Percentiles rank a stretch among this genome's conserved stretches.
phyloP scores from a whole-genome alignment of 2,329 filamentous ascomycete genomes.

The Drechslerella stenobrocha region DNA sequence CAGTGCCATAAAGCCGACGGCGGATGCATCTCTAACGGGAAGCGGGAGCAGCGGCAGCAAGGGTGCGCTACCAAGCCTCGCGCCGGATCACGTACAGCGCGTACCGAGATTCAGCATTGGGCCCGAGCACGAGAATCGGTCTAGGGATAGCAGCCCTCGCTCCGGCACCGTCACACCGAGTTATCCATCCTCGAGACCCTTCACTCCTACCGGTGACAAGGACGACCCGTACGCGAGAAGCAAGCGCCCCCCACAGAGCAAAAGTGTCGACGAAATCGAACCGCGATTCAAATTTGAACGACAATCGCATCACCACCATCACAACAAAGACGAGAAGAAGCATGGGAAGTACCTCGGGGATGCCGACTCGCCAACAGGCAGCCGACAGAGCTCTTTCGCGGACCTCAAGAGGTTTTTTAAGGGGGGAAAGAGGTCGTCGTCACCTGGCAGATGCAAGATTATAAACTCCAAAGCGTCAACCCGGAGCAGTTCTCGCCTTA shows the following conservation, averaged over 20 bases:
- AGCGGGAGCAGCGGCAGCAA: constrained; percentile 44
- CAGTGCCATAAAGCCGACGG: constrained; percentile 58
- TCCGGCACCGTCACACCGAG: constrained; percentile 61
- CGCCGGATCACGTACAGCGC: constrained; percentile 37
- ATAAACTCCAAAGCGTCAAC: constrained; percentile 60
- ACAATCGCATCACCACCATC: constrained; percentile 59
- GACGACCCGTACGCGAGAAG: constrained; percentile 87
- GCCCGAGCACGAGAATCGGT: constrained; percentile 62
- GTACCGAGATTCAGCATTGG: constrained; percentile 62
- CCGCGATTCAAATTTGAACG: constrained; percentile 80
- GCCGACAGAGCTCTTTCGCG: constrained; percentile 78
- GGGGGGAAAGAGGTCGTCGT: constrained; percentile 69
- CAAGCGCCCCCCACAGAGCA: constrained; percentile 70
- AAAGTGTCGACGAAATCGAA: constrained; percentile 68
- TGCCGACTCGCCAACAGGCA: constrained; percentile 58
- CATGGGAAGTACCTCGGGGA: constrained; percentile 58
- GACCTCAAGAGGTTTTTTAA: constrained; percentile 97
- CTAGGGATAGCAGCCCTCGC: constrained; percentile 66
- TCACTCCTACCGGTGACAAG: constrained; percentile 75
- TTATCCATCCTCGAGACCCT: constrained; percentile 70
- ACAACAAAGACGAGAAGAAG: constrained; percentile 59
- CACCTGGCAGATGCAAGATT: constrained; percentile 60
- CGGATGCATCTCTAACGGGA: constrained; percentile 56
- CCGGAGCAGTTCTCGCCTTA: constrained; percentile 60
- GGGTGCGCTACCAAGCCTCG: constrained; percentile 27